Evolutionary conservation across 2,329 filamentous ascomycete species (phyloP), one percentile per base, ranked within the genome.

Genomic region (Botryotinia narcissicola): DNA sequence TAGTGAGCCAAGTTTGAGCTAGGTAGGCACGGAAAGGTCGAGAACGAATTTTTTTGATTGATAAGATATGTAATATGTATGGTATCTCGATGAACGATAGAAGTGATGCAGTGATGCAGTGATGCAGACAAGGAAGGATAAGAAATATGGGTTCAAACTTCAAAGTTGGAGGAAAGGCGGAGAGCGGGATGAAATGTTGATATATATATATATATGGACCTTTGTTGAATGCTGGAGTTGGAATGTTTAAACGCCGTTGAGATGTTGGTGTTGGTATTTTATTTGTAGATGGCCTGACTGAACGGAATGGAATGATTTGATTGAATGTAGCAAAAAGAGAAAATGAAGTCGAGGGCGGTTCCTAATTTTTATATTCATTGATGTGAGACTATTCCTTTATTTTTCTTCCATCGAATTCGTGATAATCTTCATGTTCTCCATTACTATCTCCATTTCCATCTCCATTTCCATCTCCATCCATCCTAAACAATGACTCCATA

Each of bases 131-230:
- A 48, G 35, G 63, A 48, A 25, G 63, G 62, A 22, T 66, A 37
- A 48, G 8, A 67, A 51, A 51, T 29, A 40, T n/a, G 44, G 44
- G 32, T 44, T 67, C n/a, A 20, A 51, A n/a, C 22, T 44, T 66
- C n/a, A 20, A 51, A n/a, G 42, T n/a, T 40, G 32, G 44, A 37
- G 32, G 44, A 35, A 44, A 51, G 44, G 63, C 32, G 63, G 63
- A 67, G 44, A 67, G 22, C 32, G 32, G 63, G 44, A 67, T 37
- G 32, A 54, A 54, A 20, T 35, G 32, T n/a, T 51, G 63, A 67
- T 66, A 37, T 37, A 37, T 37, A 37, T 66, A 63, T 60, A 48
- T 67, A 67, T 67, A 67, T 67, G 46, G 63, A 22, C n/a, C 63
- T 51, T 67, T 18, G 12, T 51, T 37, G 25, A 42, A 48, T 25